These are phyloP conservation scores for Saturnispora saitoi DNA, from an alignment of 805 yeast genomes.

Conservation along the genomic window DNA sequence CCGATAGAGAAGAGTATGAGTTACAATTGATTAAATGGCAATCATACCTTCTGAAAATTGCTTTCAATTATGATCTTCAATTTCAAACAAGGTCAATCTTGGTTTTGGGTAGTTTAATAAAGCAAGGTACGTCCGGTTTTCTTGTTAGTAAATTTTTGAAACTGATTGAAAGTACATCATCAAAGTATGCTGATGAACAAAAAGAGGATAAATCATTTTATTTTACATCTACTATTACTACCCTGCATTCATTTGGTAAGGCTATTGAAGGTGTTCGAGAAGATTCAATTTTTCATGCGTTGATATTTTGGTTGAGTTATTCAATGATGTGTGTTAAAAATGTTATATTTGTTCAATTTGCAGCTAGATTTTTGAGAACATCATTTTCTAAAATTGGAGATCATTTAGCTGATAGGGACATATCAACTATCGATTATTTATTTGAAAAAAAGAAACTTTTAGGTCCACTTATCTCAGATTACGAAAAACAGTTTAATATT, in stretches of 20 bases:
- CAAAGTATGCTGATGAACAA: not conserved
- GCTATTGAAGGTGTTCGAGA: constrained; percentile 41
- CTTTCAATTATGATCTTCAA: constrained; percentile 46
- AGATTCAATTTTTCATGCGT: constrained; percentile 37
- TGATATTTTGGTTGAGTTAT: constrained; percentile 41
- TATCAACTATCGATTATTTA: constrained; percentile 24
- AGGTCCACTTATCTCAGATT: constrained; percentile 32
- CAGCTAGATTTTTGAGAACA: constrained; percentile 29
- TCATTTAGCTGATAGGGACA: constrained; percentile 24
- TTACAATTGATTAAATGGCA: constrained; percentile 62
- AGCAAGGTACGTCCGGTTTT: constrained; percentile 54
- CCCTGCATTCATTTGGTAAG: constrained; percentile 38
- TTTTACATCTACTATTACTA: constrained; percentile 24
- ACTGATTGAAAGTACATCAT: constrained; percentile 17
- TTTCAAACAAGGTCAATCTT: constrained; percentile 61
- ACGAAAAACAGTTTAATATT: constrained; percentile 37
- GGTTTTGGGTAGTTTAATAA: constrained; percentile 60
- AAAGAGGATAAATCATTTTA: not conserved
- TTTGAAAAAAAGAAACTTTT: constrained; percentile 30
- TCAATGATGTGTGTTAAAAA: constrained; percentile 21
- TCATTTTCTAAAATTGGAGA: constrained; percentile 28
- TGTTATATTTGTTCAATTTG: constrained; percentile 24
- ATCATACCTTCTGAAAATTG: constrained; percentile 52
- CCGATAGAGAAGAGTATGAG: constrained; percentile 37
- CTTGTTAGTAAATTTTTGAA: constrained; percentile 25